phyloP scores from a whole-genome alignment of 768 basidiomycete species.

The Suillus subluteus region DNA sequence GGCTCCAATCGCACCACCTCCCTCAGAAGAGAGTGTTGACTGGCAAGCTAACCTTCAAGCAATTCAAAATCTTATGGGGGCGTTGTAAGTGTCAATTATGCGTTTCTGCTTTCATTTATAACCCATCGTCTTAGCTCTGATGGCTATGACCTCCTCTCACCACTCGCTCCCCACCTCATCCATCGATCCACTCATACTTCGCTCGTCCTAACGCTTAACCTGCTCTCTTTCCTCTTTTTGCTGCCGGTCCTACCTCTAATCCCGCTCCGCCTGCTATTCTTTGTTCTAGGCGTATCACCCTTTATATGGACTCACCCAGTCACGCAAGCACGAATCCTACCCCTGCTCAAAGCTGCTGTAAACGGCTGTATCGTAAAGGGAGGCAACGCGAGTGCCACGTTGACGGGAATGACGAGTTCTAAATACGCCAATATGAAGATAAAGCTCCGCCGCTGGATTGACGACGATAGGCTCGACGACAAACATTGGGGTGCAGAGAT shows the following conservation, averaged over 20 bases:
- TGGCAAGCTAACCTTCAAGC: conserved; percentile 90
- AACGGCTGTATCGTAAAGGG: neutral
- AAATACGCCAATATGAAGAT: conserved; percentile 18
- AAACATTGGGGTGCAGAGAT: conserved; percentile 66
- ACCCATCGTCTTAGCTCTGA: conserved; percentile 57
- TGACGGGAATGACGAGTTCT: neutral
- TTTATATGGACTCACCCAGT: conserved; percentile 58
- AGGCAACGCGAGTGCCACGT: neutral
- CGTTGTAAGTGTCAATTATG: conserved; percentile 52
- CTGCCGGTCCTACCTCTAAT: neutral
- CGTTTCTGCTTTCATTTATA: neutral
- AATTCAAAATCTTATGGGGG: conserved; percentile 91
- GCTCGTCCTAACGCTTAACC: neutral
- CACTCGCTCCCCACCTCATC: conserved; percentile 37
- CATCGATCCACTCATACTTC: neutral
- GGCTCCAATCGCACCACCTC: neutral
- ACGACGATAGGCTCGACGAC: conserved; percentile 70
- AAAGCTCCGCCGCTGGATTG: conserved; percentile 42
- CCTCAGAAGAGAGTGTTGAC: conserved; percentile 64
- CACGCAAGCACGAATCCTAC: conserved; percentile 31
- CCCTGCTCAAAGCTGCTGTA: conserved; percentile 27
- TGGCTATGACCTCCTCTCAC: conserved; percentile 53
- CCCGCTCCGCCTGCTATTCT: neutral
- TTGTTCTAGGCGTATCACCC: neutral
- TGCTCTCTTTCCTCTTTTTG: neutral